phyloP scores from a whole-genome alignment of 805 yeast genomes.

The Pichia kluyveri region DNA sequence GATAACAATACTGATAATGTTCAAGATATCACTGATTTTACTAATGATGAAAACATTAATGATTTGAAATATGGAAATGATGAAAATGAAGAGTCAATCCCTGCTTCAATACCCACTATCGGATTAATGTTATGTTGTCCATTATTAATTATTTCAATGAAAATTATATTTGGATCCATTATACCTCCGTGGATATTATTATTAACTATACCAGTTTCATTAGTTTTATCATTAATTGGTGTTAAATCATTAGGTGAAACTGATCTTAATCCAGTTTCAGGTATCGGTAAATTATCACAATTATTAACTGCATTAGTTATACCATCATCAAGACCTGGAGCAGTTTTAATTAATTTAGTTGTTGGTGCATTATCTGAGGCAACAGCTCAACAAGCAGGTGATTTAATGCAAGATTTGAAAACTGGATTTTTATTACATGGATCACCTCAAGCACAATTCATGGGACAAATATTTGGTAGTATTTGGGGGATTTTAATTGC shows the following conservation, averaged over 20 bases:
- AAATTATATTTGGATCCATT: slow-evolving; percentile 57
- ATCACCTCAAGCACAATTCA: slow-evolving; percentile 83
- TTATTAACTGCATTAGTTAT: slow-evolving; percentile 74
- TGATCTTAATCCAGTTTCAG: slow-evolving; percentile 92
- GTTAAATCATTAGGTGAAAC: slow-evolving; percentile 96
- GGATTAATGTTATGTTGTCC: slow-evolving; percentile 65
- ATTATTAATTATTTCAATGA: slow-evolving; percentile 56
- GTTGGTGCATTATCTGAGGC: slow-evolving; percentile 99
- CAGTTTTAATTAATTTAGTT: slow-evolving; percentile 74
- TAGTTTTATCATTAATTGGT: slow-evolving; percentile 74
- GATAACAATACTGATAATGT: background rate
- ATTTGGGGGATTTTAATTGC: slow-evolving; percentile 74
- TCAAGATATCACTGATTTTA: too few species aligned
- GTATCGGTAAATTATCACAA: slow-evolving; percentile 92
- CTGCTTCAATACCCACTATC: slow-evolving; percentile 10
- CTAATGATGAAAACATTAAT: background rate
- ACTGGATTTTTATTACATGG: slow-evolving; percentile 91
- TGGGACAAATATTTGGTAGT: slow-evolving; percentile 86
- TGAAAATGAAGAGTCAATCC: slow-evolving; percentile 19
- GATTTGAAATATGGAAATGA: background rate
- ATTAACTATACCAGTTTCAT: slow-evolving; percentile 64
- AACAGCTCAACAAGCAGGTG: slow-evolving; percentile 99
- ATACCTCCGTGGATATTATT: slow-evolving; percentile 66
- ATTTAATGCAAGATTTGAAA: slow-evolving; percentile 92
- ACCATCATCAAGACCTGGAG: slow-evolving; percentile 68